phyloP scores from a whole-genome alignment of 306 rosid species.

The Glycine latifolia region DNA sequence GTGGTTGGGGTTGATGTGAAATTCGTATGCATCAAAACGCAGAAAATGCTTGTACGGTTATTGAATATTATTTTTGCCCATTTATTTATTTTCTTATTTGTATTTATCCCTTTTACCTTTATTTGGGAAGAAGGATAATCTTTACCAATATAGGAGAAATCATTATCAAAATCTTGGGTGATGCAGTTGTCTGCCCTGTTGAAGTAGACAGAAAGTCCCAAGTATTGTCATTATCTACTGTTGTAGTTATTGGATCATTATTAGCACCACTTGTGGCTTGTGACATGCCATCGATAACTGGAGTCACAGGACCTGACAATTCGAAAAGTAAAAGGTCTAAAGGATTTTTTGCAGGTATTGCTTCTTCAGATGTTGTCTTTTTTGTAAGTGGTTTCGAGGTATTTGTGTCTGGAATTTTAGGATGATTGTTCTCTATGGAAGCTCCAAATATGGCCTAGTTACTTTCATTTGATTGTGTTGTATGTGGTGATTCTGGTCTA shows the following conservation, averaged over 20 bases:
- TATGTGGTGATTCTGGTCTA: constrained; percentile 47
- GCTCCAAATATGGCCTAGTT: constrained; percentile 63
- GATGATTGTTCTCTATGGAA: constrained; percentile 15
- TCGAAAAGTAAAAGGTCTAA: constrained; percentile 68
- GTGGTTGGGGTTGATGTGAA: constrained; percentile 40
- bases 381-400: constrained; percentile 36
- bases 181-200: constrained; percentile 40
- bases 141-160: too few relatives aligned
- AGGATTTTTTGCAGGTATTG: constrained; percentile 53
- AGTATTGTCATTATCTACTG: constrained; percentile 41
- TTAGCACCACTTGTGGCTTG: constrained; percentile 40
- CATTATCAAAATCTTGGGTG: not conserved
- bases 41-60: too few relatives aligned
- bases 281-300: constrained; percentile 35
- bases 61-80: too few relatives aligned
- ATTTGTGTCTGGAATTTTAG: constrained; percentile 49
- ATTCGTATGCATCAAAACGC: too few relatives aligned
- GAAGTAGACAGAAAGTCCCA: constrained; percentile 49
- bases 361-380: constrained; percentile 43
- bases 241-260: constrained; percentile 46
- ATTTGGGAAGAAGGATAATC: too few relatives aligned
- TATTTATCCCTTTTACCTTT: too few relatives aligned
- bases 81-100: too few relatives aligned
- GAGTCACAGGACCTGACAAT: constrained; percentile 58
- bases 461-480: constrained; percentile 47